Evolutionary conservation across 441 rosid species (phyloP), one percentile per base, ranked within the genome.

Genomic region (Jatropha podagrica): DNA sequence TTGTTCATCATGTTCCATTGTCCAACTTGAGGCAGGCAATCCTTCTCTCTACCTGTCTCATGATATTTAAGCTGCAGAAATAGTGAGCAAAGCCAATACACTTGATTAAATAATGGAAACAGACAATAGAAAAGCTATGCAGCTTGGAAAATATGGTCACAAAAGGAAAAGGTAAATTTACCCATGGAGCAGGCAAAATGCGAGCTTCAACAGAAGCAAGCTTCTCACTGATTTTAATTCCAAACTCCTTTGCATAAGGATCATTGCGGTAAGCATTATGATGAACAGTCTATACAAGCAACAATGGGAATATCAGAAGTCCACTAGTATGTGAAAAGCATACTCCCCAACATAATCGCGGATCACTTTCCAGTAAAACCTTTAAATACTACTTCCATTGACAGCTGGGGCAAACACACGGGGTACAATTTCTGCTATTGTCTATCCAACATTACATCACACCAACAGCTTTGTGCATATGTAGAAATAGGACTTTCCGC

Each of bases 1-100:
- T 93, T 95, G 17, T 95, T 88, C 99, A 88, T 95, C 99, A 95
- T 95, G 68, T 93, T 95, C 99, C 99, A 95, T 56, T 91, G 94
- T 4, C 99, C 99, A 71, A 90, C 92, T 79, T 90, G 91, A 59
- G 99, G 99, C 41, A 86, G 82, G 79, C 97, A 91, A 73, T 88
- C 86, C 85, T 82, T 90, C 80, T 93, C 95, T 75, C 90, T 85
- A 20, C 98, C 98, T 2, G 96, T 91, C n/a, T 93, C 98, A 58
- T 95, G 99, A 81, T 95, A 95, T 80, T 93, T 93, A 40, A 95
- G 95, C 99, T 95, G 89, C 82, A 82, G 20, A 71, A 68, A 52
- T 48, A 72, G 48, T n/a, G 37, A 5, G n/a, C n/a, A 66, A 67
- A 5, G 2, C 18, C 40, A 74, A 32, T 49, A 72, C 10, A 13